Conservation (phyloP, 495 filamentous ascomycete species). For the Penicillium bialowiezense region DNA sequence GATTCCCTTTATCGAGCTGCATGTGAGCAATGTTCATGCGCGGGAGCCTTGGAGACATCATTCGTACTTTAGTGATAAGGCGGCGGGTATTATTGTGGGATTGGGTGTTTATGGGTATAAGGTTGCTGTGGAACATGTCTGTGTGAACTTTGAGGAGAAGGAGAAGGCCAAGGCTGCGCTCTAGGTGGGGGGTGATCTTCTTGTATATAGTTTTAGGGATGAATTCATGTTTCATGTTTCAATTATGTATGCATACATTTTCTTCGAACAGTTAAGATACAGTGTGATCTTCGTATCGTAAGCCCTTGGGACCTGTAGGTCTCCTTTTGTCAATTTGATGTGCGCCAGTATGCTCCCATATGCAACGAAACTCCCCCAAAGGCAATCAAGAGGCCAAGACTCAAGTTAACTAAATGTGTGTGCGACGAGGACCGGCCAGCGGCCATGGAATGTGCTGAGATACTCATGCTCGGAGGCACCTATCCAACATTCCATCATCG, state of each 20-base stretch:
- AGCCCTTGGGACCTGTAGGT: no score
- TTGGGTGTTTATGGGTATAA: conserved; percentile 67
- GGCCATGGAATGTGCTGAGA: background rate
- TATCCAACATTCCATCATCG: conserved; percentile 10
- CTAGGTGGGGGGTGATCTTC: conserved; percentile 2
- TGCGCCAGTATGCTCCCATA: no score
- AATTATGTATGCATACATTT: background rate
- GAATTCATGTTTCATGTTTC: background rate
- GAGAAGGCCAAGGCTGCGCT: conserved; percentile 28
- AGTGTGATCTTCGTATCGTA: no score
- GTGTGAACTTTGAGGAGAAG: conserved; percentile 38
- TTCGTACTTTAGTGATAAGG: conserved; percentile 69
- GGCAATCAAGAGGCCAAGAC: no score
- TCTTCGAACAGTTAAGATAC: background rate
- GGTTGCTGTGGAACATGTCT: conserved; percentile 63
- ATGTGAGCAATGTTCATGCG: conserved; percentile 67
- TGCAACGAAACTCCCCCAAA: no score
- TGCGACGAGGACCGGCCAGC: conserved; percentile 15
- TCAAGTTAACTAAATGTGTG: no score
- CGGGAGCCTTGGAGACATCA: conserved; percentile 61
- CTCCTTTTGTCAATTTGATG: no score
- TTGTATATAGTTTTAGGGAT: conserved; percentile 8
- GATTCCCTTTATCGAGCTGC: conserved; percentile 70
- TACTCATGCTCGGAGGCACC: background rate
- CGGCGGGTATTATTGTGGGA: conserved; percentile 63